Conservation (phyloP, 2,329 filamentous ascomycete species). For the Cercospora nicotianae region DNA sequence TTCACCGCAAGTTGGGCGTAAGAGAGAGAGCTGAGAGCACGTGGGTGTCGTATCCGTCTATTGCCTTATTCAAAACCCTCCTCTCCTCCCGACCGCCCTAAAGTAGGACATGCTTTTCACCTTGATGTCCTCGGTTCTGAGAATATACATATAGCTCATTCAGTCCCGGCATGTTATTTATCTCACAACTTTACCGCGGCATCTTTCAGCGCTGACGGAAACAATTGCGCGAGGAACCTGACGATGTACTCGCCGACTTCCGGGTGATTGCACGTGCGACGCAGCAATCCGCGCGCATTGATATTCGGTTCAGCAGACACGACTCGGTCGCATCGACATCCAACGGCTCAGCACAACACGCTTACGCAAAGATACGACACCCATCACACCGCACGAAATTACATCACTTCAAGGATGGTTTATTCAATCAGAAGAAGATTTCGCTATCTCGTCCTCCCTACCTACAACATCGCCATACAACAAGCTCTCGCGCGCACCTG, state of each 20-base stretch:
- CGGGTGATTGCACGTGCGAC: background rate
- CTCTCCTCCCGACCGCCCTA: background rate
- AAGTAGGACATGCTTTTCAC: background rate
- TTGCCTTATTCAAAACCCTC: background rate
- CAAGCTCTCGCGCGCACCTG: background rate
- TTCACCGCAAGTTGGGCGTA: background rate
- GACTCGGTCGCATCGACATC: background rate
- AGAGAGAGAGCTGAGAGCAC: background rate
- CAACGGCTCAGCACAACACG: background rate
- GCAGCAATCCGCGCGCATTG: background rate
- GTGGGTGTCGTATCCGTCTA: background rate
- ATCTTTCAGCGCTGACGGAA: background rate
- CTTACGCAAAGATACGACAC: background rate
- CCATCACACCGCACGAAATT: background rate
- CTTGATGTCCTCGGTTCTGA: background rate
- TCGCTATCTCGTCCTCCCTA: background rate
- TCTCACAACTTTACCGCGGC: background rate
- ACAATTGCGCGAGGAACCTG: background rate
- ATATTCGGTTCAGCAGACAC: background rate
- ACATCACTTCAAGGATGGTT: background rate
- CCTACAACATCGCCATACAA: background rate
- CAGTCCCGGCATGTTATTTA: background rate
- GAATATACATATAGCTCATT: background rate
- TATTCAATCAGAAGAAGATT: background rate
- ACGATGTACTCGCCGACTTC: background rate